Evolutionary conservation across 768 basidiomycete species (phyloP), one percentile per base, ranked within the genome.

Genomic region (Xerocomellus chrysenteron): DNA sequence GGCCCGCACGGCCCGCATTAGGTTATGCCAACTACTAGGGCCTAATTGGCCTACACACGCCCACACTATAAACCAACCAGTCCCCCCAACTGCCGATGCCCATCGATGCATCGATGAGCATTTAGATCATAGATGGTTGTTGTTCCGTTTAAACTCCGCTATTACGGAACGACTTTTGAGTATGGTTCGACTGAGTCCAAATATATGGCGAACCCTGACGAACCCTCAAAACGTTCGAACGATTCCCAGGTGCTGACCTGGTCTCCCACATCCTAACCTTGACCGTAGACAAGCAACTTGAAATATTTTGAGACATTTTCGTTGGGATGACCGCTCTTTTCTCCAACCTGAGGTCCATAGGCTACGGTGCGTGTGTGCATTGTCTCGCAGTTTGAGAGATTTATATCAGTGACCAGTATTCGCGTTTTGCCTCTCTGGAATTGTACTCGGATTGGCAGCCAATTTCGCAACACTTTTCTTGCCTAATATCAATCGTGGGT

Each of bases 401-500:
- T 79, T 75, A 54, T 41, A 52, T 60, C 55, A 37, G 50, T 47
- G 53, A 24, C 41, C 63, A 80, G 79, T 74, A 35, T 56, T 63
- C 35, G 68, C 78, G 30, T 68, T 79, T 42, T 55, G 75, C 49
- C 67, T 79, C 55, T 69, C 74, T 17, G 76, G 76, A 14, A 76
- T 79, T 30, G 85, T 90, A 37, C 79, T 92, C 5, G 90, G 90
- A 11, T 68, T 92, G 24, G 76, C 84, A 3, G 83, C 81, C 13
- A 82, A 90, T 70, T 83, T 91, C 61, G 88, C 85, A 1, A 77
- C 55, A 47, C 68, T 85, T 44, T 91, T 92, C 70, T 75, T 90
- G 30, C 87, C 90, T 0, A 70, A 76, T 45, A 68, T 85, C 26
- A 83, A 85, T 66, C 76, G 90, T 91, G 65, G 50, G 84, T 74